Conservation (phyloP, 2,329 filamentous ascomycete species). For the Pyricularia sp. region DNA sequence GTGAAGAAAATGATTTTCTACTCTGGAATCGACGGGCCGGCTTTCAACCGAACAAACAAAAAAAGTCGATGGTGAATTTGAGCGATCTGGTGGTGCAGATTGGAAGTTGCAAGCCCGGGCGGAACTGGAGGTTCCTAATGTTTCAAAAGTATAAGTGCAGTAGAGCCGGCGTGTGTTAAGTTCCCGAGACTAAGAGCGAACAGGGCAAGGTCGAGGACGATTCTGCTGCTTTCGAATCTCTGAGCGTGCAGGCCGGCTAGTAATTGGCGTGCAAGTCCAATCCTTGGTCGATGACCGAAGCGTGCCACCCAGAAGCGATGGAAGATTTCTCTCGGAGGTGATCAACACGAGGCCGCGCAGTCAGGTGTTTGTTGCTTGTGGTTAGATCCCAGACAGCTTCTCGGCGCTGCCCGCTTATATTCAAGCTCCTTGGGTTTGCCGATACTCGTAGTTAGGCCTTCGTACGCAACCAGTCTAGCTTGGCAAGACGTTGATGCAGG, state of each 20-base stretch:
- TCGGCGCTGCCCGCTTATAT: not conserved
- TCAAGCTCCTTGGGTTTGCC: not conserved
- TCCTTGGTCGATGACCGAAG: conserved; percentile 1
- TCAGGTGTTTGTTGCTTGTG: not conserved
- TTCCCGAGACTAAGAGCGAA: conserved; percentile 22
- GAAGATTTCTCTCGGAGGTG: not conserved
- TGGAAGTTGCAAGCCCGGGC: conserved; percentile 16
- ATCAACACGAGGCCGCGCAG: conserved; percentile 1
- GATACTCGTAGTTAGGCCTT: not conserved
- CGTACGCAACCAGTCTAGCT: not conserved
- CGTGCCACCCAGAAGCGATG: not conserved
- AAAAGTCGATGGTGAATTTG: conserved; percentile 10
- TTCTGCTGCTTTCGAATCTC: conserved; percentile 9
- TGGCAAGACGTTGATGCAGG: not conserved
- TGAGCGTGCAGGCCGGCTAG: conserved; percentile 3
- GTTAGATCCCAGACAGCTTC: not conserved
- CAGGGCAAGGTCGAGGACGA: conserved; percentile 13
- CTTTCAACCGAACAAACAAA: conserved; percentile 7
- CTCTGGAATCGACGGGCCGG: not conserved
- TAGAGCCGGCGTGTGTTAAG: conserved; percentile 20
- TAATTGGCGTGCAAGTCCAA: conserved; percentile 1
- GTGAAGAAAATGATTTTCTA: not conserved
- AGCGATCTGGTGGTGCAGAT: conserved; percentile 9
- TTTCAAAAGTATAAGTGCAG: conserved; percentile 23
- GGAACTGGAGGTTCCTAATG: conserved; percentile 18